A percentile compares a stretch with the other conserved stretches of the same genome.
phyloP scores from a whole-genome alignment of 2,329 filamentous ascomycete genomes.

The Colletotrichum sp. region DNA sequence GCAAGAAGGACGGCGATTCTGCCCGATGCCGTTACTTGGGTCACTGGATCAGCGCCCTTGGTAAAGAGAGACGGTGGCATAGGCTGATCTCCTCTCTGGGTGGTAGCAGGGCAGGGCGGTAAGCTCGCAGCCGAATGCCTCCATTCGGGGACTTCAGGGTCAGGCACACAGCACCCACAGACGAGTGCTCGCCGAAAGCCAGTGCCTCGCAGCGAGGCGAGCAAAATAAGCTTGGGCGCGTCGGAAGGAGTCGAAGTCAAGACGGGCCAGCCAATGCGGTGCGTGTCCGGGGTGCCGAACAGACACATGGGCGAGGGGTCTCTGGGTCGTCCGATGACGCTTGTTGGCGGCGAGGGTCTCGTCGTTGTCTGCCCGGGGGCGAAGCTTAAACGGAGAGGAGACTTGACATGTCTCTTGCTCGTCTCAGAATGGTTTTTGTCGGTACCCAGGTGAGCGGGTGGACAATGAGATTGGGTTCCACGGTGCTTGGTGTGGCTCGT shows the following conservation, averaged over 20 bases:
- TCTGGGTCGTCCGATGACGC: slow-evolving; percentile 2
- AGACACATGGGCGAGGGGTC: not conserved
- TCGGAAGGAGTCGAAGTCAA: not conserved
- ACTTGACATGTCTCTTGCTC: slow-evolving; percentile 8
- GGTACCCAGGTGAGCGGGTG: not conserved
- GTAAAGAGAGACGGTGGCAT: not conserved
- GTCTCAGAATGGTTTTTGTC: not conserved
- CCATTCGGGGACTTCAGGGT: not conserved
- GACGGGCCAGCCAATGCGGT: not conserved
- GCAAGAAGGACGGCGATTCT: not conserved
- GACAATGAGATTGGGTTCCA: not conserved
- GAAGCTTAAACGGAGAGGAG: slow-evolving; percentile 5
- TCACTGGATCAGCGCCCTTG: not conserved
- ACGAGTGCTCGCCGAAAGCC: not conserved
- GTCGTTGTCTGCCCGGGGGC: not conserved
- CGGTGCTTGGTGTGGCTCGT: not conserved
- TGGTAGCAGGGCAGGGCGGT: not conserved
- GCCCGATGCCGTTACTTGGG: not conserved
- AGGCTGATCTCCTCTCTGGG: not conserved
- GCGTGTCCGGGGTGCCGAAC: not conserved
- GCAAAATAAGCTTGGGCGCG: not conserved
- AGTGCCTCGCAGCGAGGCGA: not conserved
- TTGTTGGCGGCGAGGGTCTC: not conserved
- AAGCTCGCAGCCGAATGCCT: not conserved
- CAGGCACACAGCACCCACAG: not conserved